phyloP scores from a whole-genome alignment of 73 alveolate species.

The Paraurostyla sp. region DNA sequence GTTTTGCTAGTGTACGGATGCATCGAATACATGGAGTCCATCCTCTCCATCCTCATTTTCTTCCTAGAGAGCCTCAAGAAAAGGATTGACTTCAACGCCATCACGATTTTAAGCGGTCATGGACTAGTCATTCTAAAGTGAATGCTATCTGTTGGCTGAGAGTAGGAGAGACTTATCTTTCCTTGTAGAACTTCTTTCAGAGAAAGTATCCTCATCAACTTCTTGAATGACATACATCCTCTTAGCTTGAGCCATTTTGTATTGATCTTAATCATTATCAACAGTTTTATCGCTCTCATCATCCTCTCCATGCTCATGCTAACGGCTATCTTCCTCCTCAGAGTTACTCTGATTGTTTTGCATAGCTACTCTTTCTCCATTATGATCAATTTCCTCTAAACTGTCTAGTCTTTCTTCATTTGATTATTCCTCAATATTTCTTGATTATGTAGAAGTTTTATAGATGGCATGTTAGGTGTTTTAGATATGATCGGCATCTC shows the following conservation, averaged over 20 bases:
- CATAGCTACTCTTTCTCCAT: background rate
- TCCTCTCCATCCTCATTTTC: constrained; percentile 32
- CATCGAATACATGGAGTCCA: too few species aligned
- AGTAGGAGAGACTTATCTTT: background rate
- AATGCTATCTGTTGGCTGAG: too few species aligned
- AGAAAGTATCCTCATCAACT: constrained; percentile 16
- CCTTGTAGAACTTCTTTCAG: constrained; percentile 31
- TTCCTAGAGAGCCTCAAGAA: background rate
- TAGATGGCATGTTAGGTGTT: too few species aligned
- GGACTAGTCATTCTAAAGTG: too few species aligned
- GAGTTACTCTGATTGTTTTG: background rate
- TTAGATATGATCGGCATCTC: too few species aligned
- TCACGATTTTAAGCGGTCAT: too few species aligned
- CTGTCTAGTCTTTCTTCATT: too few species aligned
- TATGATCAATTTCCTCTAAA: background rate
- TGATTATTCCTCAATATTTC: too few species aligned
- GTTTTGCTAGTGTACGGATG: too few species aligned
- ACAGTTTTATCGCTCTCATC: constrained; percentile 19
- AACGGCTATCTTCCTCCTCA: background rate
- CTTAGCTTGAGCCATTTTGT: constrained; percentile 20
- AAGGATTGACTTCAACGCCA: too few species aligned
- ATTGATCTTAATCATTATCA: constrained; percentile 31
- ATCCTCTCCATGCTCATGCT: background rate
- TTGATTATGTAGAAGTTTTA: too few species aligned
- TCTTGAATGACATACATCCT: constrained; percentile 53